Base-by-base conservation (phyloP, 805 yeast species). In the Kuraishia floccosa region DNA sequence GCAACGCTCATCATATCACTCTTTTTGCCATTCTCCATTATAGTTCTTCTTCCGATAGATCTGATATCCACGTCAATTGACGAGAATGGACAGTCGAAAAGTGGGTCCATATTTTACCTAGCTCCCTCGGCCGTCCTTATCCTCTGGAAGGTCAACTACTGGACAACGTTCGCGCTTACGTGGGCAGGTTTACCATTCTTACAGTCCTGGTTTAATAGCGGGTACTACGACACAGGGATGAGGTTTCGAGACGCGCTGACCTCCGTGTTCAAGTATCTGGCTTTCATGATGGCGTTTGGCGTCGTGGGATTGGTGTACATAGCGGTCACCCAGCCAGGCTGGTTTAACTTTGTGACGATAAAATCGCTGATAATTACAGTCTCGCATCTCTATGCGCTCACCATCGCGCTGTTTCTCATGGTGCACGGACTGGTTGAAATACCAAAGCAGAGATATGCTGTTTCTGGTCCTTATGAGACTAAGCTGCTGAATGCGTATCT, bases 391-490 rank as follows among this genome's bases (percentile, higher is more conserved):
- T 84, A 83, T 49, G 70, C 93, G 0, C 60, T 84, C 45, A 60
- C 77, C 2, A 45, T 84, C 21, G 86, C 89, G 2, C 63, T 81
- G 15, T 82, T 91, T 89, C 56, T 84, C 35, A 74, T 84, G 81
- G 82, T 89, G 3, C 87, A 83, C 49, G 94, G 94, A 0, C 52
- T 81, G 30, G 68, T 81, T 12, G 64, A 67, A 27, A 60, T 82
- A 2, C 93, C 94, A 0, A 62, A 81, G 35, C 49, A 29, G 11
- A 31, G 30, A 18, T 54, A 44, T 43, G 32, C 36, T 17, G 33
- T 38, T 13, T 36, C 50, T 1, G 42, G 49, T 5, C 40, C 40
- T 24, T 47, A 46, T 32, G 44, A 58, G 32, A 48, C 44, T 25
- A 45, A 43, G 24, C 38, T 52, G n/a, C 42, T 41, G 44, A 32